Evolutionary conservation across 1,284 basidiomycete genomes (phyloP), one percentile per base, ranked within the genome.

Genomic region (Volvariella surrecta): DNA sequence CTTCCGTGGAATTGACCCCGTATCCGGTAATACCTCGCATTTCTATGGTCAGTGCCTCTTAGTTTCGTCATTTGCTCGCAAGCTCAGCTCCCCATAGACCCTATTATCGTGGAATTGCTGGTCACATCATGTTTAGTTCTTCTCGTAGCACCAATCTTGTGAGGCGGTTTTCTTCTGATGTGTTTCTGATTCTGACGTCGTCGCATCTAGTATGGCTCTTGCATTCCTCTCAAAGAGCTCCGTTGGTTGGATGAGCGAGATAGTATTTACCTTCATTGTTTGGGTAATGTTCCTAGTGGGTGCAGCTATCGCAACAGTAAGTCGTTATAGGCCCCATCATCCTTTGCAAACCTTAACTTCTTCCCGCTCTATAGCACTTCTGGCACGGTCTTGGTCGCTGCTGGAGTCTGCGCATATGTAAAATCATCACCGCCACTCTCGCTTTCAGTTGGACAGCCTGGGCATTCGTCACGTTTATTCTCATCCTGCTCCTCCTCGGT

Each of bases 251-350:
- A 47, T 10, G 53, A 24, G 48, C 1, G 64, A 67, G 45, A 31
- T 52, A 4, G 10, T 58, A 11, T 50, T 54, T 21, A 51, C 65
- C 10, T 48, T 53, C 24, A 52, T 55, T 15, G 44, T 67, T 4
- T 66, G 60, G 53, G 50, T 65, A 10, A 56, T 67, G 57, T 64
- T 56, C 48, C 55, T 68, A 18, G 57, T 67, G 20, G 63, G 63
- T 7, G 54, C 60, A 1, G 56, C 61, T 2, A 55, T 66, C n/a
- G 53, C 56, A 18, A 61, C 63, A 1, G 62, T 67, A 50, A 40
- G 58, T 49, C 9, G n/a, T 18, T 37, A 11, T 24, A 18, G 31
- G 4, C 16, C n/a, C 19, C 19, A n/a, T 44, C 13, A 28, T 24
- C 15, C 37, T 37, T 15, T 35, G 19, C 28, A 17, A 16, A 18